Conservation (phyloP, 78 protist genomes). For the Goniomonas avonlea region DNA sequence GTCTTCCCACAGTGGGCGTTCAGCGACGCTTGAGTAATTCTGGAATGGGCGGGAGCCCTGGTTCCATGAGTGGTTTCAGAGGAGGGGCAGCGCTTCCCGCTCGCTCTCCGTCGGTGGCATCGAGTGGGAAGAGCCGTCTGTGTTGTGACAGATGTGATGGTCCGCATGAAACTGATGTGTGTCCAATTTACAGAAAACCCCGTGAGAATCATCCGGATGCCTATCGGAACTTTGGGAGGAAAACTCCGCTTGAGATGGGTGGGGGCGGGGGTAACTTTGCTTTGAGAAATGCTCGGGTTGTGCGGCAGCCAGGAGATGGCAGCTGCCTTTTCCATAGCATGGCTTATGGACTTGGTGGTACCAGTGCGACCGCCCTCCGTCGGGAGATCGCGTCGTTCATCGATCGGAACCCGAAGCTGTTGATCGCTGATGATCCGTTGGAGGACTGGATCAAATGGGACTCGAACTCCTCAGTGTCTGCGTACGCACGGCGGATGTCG, state of each 20-base stretch:
- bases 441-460: conserved; percentile 22
- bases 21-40: no score
- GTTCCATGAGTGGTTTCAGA: no score
- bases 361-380: conserved; percentile 1
- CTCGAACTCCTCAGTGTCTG: background rate
- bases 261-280: background rate
- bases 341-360: background rate
- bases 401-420: background rate
- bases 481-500: conserved; percentile 3
- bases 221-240: background rate
- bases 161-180: conserved; percentile 8
- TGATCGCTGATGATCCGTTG: conserved; percentile 27
- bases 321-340: conserved; percentile 21
- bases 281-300: background rate
- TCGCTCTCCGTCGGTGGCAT: no score
- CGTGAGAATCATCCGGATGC: conserved; percentile 37
- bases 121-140: no score
- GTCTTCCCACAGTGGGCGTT: no score
- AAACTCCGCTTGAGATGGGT: conserved; percentile 33
- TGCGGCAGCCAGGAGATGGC: conserved; percentile 35
- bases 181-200: conserved; percentile 22
- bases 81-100: no score
- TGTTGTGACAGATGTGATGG: conserved; percentile 32
- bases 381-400: background rate
- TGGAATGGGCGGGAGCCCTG: no score